A percentile compares a stretch with the other conserved stretches of the same genome.
phyloP scores from a whole-genome alignment of 441 rosid species.

The Biscutella laevigata region DNA sequence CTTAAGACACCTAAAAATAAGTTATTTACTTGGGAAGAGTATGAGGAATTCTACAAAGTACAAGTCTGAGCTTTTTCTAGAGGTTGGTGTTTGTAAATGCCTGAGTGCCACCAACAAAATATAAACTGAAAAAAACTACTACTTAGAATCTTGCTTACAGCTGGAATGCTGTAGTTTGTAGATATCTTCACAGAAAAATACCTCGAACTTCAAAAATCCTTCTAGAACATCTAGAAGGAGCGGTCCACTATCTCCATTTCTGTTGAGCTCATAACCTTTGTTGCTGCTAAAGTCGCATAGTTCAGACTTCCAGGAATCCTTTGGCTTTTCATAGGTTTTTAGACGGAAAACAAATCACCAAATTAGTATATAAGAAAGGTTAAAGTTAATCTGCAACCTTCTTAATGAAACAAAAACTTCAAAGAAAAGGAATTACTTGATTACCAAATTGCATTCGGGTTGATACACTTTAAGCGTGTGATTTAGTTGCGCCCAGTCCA shows the following conservation, averaged over 20 bases:
- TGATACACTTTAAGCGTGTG: constrained; percentile 80
- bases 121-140: neutral
- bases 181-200: constrained; percentile 2
- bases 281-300: constrained; percentile 74
- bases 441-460: constrained; percentile 98
- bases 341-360: constrained; percentile 11
- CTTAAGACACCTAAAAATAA: neutral
- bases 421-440: constrained; percentile 29
- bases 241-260: constrained; percentile 73
- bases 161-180: neutral
- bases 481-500: constrained; percentile 93
- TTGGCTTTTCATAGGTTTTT: constrained; percentile 40
- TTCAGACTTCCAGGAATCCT: constrained; percentile 84
- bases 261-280: constrained; percentile 68
- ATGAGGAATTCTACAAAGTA: neutral
- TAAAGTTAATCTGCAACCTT: neutral
- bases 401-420: neutral
- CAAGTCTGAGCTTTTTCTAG: neutral
- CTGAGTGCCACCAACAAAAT: neutral
- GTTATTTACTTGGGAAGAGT: neutral
- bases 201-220: constrained; percentile 70
- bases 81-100: neutral
- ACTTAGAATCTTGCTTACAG: neutral
- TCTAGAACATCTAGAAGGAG: constrained; percentile 88
- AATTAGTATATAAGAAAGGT: constrained; percentile 13